Evolutionary conservation across 768 basidiomycete species (phyloP), one percentile per base, ranked within the genome.

Genomic region (Inosperma sp.): DNA sequence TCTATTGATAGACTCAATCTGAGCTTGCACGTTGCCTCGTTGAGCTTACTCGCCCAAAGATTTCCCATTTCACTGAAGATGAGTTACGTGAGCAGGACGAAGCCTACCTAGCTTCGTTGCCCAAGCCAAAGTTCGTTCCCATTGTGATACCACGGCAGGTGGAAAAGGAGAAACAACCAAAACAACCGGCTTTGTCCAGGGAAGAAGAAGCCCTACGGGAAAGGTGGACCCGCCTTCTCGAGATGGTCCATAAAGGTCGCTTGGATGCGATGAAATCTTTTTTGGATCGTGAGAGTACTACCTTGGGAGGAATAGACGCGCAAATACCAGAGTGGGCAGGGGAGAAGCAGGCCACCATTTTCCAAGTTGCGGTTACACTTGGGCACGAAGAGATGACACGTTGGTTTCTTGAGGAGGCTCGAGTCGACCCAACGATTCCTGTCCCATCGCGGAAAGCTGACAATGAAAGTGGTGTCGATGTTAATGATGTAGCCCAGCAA

Each of bases 181-280:
- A 78, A 54, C 69, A 69, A 4, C 75, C 76, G 0, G 84, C 84
- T 57, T 72, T 96, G 3, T 76, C 82, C 0, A 84, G 85, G 58
- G 93, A 93, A 59, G 92, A 98, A 64, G 87, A 91, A 62, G 60
- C 73, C 1, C 55, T 80, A 7, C 82, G 86, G 6, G 91, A 94
- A 48, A 88, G 88, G 57, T 93, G 93, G 87, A 63, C 65, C 7
- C 78, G 93, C 2, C 70, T 93, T 1, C 71, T 93, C n/a, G 94
- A 96, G 48, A 98, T 98, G 93, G 70, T 90, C 19, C 71, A 64
- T n/a, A 92, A 86, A 65, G 93, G 90, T 19, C 80, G 90, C 5
- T 62, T 93, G 8, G 96, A 97, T 16, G 73, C 93, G 2, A 66
- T 96, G 17, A 83, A 78, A 44, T 64, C 79, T 2, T 96, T 97